Percentiles rank a stretch among this genome's conserved stretches.
phyloP scores from a whole-genome alignment of 176 grass and related monocot species.

The Oryza glaberrima region DNA sequence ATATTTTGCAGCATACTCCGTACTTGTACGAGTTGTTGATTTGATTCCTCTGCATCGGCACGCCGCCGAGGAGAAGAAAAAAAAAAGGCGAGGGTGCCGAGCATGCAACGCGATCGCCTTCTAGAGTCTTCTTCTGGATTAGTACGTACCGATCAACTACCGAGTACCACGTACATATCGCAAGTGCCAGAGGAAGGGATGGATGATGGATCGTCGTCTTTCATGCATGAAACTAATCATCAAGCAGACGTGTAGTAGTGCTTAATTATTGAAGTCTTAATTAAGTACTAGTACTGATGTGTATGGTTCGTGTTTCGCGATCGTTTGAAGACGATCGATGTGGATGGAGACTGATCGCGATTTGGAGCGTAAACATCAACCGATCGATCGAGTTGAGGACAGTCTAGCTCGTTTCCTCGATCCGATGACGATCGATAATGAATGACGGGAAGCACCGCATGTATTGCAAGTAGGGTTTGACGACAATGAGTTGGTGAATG shows the following conservation, averaged over 20 bases:
- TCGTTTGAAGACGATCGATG: background rate
- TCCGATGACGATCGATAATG: background rate
- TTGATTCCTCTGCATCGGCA: slow-evolving; percentile 33
- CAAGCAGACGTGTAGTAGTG: background rate
- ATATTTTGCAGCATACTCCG: background rate
- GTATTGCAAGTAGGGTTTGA: background rate
- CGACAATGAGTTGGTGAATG: too few species aligned
- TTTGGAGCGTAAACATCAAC: background rate
- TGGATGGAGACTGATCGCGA: background rate
- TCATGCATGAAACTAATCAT: background rate
- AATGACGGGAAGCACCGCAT: background rate
- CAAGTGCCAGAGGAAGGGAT: background rate
- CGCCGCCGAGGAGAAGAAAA: background rate
- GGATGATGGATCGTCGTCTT: background rate
- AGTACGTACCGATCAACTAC: too few species aligned
- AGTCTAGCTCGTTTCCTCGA: background rate
- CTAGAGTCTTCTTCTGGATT: background rate
- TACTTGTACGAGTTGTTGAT: slow-evolving; percentile 22
- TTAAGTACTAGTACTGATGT: background rate
- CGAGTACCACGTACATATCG: background rate
- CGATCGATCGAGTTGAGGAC: background rate
- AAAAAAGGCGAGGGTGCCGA: background rate
- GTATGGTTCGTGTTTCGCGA: background rate
- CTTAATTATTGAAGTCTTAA: background rate
- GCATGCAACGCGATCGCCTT: slow-evolving; percentile 40